These are phyloP conservation scores for Arctium minus DNA, from an alignment of 129 eudicot species.

Conservation along the genomic window DNA sequence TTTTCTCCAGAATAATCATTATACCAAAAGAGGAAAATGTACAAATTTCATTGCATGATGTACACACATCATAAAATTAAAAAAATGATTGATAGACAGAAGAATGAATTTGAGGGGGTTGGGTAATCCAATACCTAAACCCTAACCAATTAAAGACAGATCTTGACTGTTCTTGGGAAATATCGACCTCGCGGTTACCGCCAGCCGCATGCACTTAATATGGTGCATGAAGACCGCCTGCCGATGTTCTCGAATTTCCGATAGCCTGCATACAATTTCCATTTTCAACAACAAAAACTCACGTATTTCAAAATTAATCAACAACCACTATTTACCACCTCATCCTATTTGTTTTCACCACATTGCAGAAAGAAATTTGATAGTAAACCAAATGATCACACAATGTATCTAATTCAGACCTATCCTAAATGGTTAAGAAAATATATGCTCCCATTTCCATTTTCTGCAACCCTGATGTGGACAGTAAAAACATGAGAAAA, in stretches of 20 bases:
- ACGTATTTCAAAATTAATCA: too few species aligned
- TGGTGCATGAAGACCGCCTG: conserved; percentile 53
- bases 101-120: conserved; percentile 2
- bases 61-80: conserved; percentile 5
- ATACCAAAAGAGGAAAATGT: conserved; percentile 4
- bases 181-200: too few species aligned
- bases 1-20: background rate
- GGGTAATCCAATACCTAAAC: conserved; percentile 5
- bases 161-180: background rate
- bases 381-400: background rate
- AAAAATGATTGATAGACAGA: conserved; percentile 15
- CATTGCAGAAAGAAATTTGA: background rate
- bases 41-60: conserved; percentile 13
- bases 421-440: background rate
- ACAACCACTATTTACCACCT: background rate
- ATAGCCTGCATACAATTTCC: conserved; percentile 47
- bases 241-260: conserved; percentile 54
- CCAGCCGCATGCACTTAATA: conserved; percentile 32
- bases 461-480: background rate
- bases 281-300: background rate
- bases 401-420: background rate
- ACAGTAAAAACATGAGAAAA: background rate
- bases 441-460: background rate
- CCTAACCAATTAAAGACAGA: background rate
- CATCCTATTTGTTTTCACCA: background rate